These are phyloP conservation scores for Chalara sp. DNA, from an alignment of 2,329 filamentous ascomycete genomes.

Conservation along the genomic window DNA sequence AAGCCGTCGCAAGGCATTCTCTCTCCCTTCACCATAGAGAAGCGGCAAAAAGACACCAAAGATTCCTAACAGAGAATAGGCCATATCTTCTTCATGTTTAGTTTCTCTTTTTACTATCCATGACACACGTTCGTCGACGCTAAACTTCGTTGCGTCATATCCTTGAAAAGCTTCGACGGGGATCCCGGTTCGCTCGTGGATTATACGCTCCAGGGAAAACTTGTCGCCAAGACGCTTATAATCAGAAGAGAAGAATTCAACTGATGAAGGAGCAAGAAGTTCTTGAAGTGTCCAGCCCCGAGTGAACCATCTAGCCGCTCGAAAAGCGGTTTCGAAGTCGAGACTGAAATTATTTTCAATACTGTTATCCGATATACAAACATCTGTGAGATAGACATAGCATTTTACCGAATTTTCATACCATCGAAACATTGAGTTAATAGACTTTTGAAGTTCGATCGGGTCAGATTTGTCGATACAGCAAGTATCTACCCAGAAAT, in stretches of 20 bases:
- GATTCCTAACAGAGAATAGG: conserved; percentile 37
- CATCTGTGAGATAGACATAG: no score
- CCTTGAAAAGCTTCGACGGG: conserved; percentile 5
- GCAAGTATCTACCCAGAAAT: no score
- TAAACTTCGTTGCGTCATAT: conserved; percentile 4
- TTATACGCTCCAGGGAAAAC: conserved; percentile 3
- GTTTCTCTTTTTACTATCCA: conserved; percentile 32
- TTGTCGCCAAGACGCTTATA: conserved; percentile 9
- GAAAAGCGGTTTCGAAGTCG: neutral
- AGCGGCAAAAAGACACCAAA: conserved; percentile 37
- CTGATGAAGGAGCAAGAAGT: neutral
- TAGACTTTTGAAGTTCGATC: neutral
- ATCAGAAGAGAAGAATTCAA: conserved; percentile 9
- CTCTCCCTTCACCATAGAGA: neutral
- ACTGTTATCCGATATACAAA: no score
- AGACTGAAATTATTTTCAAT: neutral
- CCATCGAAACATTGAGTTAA: neutral
- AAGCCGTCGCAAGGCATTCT: conserved; percentile 27
- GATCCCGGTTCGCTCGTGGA: conserved; percentile 9
- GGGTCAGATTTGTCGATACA: neutral
- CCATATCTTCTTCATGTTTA: conserved; percentile 32
- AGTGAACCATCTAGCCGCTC: neutral
- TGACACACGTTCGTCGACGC: conserved; percentile 22
- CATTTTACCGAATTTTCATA: no score
- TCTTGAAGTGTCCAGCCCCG: no score